Evolutionary conservation across 441 rosid species (phyloP).

Genomic region (Gossypium schwendimanii): DNA sequence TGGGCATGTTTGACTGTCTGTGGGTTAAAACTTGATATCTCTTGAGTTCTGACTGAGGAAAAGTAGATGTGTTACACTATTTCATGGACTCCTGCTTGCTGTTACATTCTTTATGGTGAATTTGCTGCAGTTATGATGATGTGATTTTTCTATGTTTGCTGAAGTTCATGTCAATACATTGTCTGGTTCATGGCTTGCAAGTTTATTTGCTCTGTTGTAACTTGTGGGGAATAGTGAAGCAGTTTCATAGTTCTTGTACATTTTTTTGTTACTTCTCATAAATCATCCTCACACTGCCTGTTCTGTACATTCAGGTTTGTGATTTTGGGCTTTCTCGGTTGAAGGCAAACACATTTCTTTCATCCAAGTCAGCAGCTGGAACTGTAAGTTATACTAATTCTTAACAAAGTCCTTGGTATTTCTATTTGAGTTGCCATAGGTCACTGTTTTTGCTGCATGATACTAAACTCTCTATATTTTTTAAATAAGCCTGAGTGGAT

Average conservation of each 20-base stretch:
- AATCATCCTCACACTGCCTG: conserved; percentile 14
- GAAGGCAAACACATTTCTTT: conserved; percentile 88
- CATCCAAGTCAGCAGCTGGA: conserved; percentile 98
- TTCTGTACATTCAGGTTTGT: conserved; percentile 56
- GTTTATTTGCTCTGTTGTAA: conserved; percentile 1
- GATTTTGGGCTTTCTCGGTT: conserved; percentile 98
- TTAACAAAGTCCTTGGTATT: conserved; percentile 11
- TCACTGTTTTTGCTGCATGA: conserved; percentile 1
- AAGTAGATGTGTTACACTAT: background rate
- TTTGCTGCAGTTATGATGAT: background rate
- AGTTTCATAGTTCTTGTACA: background rate
- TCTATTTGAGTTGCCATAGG: conserved; percentile 6
- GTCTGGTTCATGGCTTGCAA: conserved; percentile 3
- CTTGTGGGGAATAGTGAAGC: background rate
- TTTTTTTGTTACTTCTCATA: conserved; percentile 1
- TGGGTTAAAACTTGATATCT: background rate
- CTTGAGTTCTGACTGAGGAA: background rate
- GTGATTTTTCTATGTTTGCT: background rate
- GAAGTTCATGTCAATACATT: background rate
- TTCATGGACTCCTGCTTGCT: background rate
- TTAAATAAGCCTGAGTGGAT: conserved; percentile 95
- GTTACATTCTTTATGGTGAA: background rate
- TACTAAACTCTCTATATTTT: conserved; percentile 16
- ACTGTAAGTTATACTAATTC: conserved; percentile 64
- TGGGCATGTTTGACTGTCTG: background rate